A percentile compares a stretch with the other conserved stretches of the same genome.
Conservation (phyloP, 305 asterid species). For the Fraxinus floribunda region DNA sequence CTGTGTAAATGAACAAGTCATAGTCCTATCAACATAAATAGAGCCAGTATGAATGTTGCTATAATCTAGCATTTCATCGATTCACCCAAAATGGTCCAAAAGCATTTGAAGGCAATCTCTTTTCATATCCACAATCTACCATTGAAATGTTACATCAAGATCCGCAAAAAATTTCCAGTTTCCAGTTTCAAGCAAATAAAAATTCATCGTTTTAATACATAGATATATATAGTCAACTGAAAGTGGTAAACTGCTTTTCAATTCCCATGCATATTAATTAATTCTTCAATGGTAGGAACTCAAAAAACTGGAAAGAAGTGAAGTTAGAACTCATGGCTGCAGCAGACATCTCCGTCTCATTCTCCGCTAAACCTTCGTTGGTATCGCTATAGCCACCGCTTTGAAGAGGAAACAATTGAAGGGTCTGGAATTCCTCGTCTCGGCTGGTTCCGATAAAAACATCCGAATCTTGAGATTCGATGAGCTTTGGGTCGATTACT, state of each 20-base stretch:
- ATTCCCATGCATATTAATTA: background rate
- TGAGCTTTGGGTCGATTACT: slow-evolving; percentile 19
- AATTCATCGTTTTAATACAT: background rate
- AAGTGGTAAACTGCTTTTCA: background rate
- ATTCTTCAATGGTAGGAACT: background rate
- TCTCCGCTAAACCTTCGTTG: background rate
- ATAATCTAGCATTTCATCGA: background rate
- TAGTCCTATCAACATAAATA: background rate
- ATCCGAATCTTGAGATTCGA: background rate
- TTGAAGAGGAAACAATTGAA: slow-evolving; percentile 70
- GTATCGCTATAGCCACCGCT: slow-evolving; percentile 9
- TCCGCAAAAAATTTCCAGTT: background rate
- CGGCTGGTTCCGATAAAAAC: background rate
- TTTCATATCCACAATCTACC: background rate
- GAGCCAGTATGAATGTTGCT: background rate
- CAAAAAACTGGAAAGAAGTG: background rate
- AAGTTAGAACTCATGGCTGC: slow-evolving; percentile 1
- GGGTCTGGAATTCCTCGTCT: slow-evolving; percentile 50
- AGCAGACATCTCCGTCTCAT: slow-evolving; percentile 25
- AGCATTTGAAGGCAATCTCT: background rate
- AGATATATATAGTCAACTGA: too few relatives aligned
- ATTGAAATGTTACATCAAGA: background rate
- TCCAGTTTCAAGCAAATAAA: background rate
- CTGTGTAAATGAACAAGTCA: background rate
- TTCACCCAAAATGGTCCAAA: background rate